Evolutionary conservation across 345 rosid genomes (phyloP).

Genomic region (Populus pruinosa): DNA sequence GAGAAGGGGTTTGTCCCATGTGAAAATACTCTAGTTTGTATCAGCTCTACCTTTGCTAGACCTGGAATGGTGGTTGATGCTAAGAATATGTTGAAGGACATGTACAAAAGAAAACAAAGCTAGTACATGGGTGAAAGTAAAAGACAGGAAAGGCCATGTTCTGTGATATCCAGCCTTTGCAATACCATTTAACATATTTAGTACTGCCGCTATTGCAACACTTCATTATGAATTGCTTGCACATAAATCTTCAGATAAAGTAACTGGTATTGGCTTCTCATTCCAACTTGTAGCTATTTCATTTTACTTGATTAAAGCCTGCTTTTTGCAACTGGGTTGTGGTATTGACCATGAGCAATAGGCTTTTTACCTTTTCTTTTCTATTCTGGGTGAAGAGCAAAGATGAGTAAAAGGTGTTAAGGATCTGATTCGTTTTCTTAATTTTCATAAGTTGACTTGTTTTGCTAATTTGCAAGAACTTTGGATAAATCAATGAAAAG

Average conservation of each 20-base stretch:
- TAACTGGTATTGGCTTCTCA: constrained; percentile 3
- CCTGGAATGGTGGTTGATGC: constrained; percentile 60
- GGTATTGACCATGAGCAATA: neutral
- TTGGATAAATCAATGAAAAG: neutral
- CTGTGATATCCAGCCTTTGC: neutral
- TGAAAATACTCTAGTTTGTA: constrained; percentile 51
- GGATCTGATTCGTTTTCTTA: neutral
- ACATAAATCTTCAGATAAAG: neutral
- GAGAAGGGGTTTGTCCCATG: constrained; percentile 59
- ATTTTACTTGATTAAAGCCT: neutral
- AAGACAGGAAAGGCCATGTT: neutral
- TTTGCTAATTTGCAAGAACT: neutral
- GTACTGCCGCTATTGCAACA: neutral
- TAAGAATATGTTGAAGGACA: constrained; percentile 44
- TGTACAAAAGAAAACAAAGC: constrained; percentile 40
- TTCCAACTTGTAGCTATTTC: neutral
- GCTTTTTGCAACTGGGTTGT: neutral
- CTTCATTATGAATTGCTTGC: neutral
- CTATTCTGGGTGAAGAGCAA: neutral
- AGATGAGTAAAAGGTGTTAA: neutral
- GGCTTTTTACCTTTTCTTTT: neutral
- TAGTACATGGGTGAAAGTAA: constrained; percentile 8
- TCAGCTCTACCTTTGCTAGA: constrained; percentile 60
- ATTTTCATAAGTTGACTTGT: neutral
- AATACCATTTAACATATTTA: neutral